Percentiles rank a stretch among this genome's conserved stretches.
Conservation (phyloP, 2,329 filamentous ascomycete genomes). For the Cercospora sp. region DNA sequence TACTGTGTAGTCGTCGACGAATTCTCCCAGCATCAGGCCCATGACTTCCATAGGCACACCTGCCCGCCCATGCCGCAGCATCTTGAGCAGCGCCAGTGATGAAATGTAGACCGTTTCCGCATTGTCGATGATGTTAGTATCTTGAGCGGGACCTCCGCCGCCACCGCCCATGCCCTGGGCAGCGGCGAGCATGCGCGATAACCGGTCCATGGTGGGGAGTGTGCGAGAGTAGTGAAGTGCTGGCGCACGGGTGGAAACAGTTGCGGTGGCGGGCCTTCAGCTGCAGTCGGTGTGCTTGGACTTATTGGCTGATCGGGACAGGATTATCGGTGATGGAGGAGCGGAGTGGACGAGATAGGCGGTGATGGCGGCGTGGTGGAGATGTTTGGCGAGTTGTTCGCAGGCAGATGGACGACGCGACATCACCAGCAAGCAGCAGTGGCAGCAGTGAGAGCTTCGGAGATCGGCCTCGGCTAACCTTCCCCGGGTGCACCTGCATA, state of each 20-base stretch:
- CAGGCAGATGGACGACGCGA: conserved; percentile 17
- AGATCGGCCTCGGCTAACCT: conserved; percentile 3
- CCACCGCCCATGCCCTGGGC: conserved; percentile 63
- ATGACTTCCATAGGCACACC: conserved; percentile 99
- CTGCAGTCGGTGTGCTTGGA: not conserved
- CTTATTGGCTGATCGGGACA: not conserved
- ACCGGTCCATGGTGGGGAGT: conserved; percentile 71
- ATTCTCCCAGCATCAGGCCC: conserved; percentile 98
- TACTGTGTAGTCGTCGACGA: conserved; percentile 98
- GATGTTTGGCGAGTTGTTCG: not conserved
- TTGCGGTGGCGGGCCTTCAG: not conserved
- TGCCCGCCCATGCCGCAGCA: conserved; percentile 94
- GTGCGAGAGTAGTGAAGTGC: not conserved
- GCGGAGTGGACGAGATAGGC: conserved; percentile 3
- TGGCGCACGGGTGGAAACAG: not conserved
- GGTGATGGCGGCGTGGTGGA: conserved; percentile 15
- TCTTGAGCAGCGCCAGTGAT: conserved; percentile 93
- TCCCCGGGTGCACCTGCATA: not conserved
- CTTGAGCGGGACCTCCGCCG: conserved; percentile 73
- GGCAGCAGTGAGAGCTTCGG: not conserved
- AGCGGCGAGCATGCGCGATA: conserved; percentile 81
- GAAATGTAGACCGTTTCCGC: conserved; percentile 99
- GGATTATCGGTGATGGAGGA: conserved; percentile 5
- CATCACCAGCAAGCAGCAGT: not conserved
- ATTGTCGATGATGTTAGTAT: conserved; percentile 95